Evolutionary conservation across 208 protist species (phyloP), one percentile per base, ranked within the genome.

Genomic region (Trypanosoma brucei): DNA sequence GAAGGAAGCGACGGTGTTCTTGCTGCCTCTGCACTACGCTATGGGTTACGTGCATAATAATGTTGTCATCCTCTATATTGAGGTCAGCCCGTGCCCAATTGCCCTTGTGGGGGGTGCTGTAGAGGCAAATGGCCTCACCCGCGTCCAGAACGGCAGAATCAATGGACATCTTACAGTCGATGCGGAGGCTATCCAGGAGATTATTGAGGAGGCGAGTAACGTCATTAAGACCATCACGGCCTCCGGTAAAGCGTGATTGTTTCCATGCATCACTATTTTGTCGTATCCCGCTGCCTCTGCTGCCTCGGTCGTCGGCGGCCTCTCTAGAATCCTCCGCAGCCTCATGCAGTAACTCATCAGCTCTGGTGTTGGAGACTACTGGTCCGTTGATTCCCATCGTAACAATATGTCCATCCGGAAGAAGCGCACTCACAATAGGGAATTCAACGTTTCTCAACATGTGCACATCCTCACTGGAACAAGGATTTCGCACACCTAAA

Each of bases 81-180:
- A 90, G 65, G 56, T 94, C 70, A 1, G 73, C 67, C 13, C 84
- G 76, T 7, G 88, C 83, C 88, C 88, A 94, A 72, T 91, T 91
- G 36, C 75, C 70, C 35, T 64, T 51, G 39, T 81, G 70, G 34
- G 60, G 37, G 35, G 48, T 51, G 1, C 35, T n/a, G 55, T 78
- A 49, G 9, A 54, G 58, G 45, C 38, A 59, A 40, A 89, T 71
- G 6, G 59, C 64, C 22, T 81, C 76, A 55, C 76, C 83, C 8
- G 64, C 67, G 9, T 79, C 61, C 7, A 88, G 68, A 35, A 94
- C 76, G 2, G 84, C 81, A 36, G 59, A 66, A 70, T 94, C 88
- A 22, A 94, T 63, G 3, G 84, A 77, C 34, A 81, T 70, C 34
- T 70, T 78, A 22, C 65, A 31, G 48, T 88, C 81, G 37, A 70